Conservation (phyloP, 2,329 filamentous ascomycete species). For the Aspergillus sp. region DNA sequence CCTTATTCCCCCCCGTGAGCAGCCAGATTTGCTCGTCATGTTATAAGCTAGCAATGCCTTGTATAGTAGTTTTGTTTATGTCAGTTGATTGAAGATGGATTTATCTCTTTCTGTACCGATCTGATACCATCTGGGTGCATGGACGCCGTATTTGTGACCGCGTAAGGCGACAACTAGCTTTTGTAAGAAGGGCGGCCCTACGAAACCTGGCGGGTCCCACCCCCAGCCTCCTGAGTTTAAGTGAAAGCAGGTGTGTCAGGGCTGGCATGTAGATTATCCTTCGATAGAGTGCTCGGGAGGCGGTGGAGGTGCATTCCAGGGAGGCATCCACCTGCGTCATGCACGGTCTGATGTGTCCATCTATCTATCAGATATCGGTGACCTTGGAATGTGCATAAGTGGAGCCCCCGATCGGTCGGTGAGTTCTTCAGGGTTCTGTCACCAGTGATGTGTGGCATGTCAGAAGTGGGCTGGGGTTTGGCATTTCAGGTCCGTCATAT, state of each 20-base stretch:
- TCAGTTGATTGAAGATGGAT: conserved; percentile 1
- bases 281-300: not conserved
- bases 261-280: not conserved
- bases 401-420: conserved; percentile 1
- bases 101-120: not conserved
- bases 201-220: not conserved
- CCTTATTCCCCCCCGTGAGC: not conserved
- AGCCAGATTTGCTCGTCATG: not conserved
- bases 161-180: no score
- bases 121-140: not conserved
- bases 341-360: conserved; percentile 2
- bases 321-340: conserved; percentile 7
- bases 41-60: conserved; percentile 4
- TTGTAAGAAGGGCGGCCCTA: no score
- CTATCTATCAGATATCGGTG: conserved; percentile 3
- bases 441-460: not conserved
- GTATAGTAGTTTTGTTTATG: conserved; percentile 6
- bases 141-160: not conserved
- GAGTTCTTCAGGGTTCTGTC: conserved; percentile 1
- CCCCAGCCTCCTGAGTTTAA: not conserved
- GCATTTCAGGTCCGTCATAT: not conserved
- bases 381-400: conserved; percentile 10
- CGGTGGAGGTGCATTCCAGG: conserved; percentile 2
- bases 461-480: not conserved
- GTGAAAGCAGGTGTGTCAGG: not conserved